Base-by-base conservation (phyloP, 495 filamentous ascomycete species). In the Xanthoparmelia taractica region DNA sequence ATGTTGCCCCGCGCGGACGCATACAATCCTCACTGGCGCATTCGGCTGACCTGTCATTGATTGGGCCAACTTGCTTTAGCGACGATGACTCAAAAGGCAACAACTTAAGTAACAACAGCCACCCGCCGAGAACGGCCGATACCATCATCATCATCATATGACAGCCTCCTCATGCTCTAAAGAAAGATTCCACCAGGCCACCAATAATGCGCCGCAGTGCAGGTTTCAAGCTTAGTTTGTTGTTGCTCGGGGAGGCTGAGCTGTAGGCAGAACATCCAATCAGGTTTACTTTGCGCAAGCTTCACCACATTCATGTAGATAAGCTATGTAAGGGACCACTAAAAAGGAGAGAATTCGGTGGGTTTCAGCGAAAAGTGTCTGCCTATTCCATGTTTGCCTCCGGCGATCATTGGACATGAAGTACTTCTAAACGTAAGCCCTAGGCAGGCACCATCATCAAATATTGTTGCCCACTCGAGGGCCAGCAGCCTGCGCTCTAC, bases 41-140 rank as follows among this genome's bases (percentile, higher is more conserved):
- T 7, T 52, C 60, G 50, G 60, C 18, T 33, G 38, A 8, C 36
- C 57, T 47, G 41, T 55, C 27, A 12, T 59, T 64, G 55, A 66
- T 66, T 66, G 65, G 65, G 34, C 63, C 60, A 60, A 36, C 15
- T 60, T 56, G 47, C 55, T 52, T 50, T n/a, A 55, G 47, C 36
- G 65, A 33, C 61, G 61, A 66, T 66, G 65, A 66, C 65, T 66
- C 65, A 66, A 66, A 57, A 38, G n/a, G n/a, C n/a, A n/a, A n/a
- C n/a, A n/a, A n/a, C n/a, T n/a, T n/a, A n/a, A n/a, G 36, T n/a
- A 56, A 33, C 50, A 61, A 29, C 63, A 56, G 50, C 58, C 38
- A 41, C 61, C 29, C 48, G 48, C 48, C 48, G 48, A 31, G 27
- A 31, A 52, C 6, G 25, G 48, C 48, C 48, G 48, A 31, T 29